A percentile compares a stretch with the other conserved stretches of the same genome.
Conservation (phyloP, 352 stramenopile species). For the Globisporangium recalcitrans region DNA sequence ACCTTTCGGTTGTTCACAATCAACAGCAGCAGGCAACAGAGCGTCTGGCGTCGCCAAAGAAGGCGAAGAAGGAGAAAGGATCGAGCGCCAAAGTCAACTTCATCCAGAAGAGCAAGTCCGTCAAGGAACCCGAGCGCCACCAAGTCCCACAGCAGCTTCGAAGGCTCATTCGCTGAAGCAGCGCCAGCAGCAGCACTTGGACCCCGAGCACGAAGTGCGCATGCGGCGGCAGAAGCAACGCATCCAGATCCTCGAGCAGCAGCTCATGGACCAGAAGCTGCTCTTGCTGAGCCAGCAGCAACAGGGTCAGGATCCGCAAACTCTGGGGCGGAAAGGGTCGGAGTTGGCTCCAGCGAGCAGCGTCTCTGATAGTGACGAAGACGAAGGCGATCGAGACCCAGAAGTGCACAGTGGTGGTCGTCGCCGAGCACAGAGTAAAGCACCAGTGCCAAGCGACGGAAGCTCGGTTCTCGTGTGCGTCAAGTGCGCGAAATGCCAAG, state of each 20-base stretch:
- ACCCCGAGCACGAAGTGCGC: conserved; percentile 20
- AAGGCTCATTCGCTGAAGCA: neutral
- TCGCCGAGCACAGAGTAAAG: neutral
- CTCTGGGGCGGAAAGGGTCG: neutral
- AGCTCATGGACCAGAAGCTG: conserved; percentile 58
- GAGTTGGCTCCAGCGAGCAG: neutral
- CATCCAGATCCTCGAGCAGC: conserved; percentile 55
- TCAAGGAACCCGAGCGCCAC: neutral
- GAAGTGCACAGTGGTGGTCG: neutral
- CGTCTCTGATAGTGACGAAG: conserved; percentile 8
- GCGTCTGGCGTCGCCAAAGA: neutral
- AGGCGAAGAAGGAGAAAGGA: neutral
- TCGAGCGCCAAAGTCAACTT: neutral
- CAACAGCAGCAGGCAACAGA: conserved; percentile 15
- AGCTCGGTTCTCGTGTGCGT: conserved; percentile 11
- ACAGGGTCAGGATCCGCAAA: neutral
- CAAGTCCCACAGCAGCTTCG: neutral
- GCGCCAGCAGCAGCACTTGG: conserved; percentile 6
- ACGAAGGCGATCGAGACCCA: neutral
- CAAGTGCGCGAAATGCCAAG: conserved; percentile 17
- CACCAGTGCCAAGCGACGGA: neutral
- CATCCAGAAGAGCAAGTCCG: conserved; percentile 9
- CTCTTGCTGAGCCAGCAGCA: conserved; percentile 26
- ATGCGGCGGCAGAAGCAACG: conserved; percentile 42
- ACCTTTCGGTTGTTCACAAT: conserved; percentile 35